A percentile compares a stretch with the other conserved stretches of the same genome.
phyloP scores from a whole-genome alignment of 2,329 filamentous ascomycete species.

The Colletotrichum melonis region DNA sequence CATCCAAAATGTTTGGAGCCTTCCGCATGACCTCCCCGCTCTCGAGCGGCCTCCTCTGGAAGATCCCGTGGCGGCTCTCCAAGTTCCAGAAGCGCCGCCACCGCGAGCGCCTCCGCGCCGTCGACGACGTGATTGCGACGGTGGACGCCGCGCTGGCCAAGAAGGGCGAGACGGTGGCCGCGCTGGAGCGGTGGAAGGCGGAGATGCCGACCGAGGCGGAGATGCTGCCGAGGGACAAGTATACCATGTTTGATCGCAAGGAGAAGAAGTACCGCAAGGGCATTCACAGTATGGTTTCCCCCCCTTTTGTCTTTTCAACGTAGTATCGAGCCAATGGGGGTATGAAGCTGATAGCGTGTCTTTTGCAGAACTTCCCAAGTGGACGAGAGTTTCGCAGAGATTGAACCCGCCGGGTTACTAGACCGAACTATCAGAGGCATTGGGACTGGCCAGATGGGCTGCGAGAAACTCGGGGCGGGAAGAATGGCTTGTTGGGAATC shows the following conservation, averaged over 20 bases:
- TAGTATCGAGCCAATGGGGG: not conserved
- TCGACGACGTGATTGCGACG: constrained; percentile 88
- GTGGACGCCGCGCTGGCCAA: constrained; percentile 82
- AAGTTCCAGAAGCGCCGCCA: constrained; percentile 90
- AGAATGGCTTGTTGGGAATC: not conserved
- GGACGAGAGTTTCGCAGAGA: constrained; percentile 94
- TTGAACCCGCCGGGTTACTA: constrained; percentile 96
- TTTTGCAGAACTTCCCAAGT: constrained; percentile 80
- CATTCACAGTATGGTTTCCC: constrained; percentile 85
- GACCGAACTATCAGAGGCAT: constrained; percentile 30
- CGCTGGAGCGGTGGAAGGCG: constrained; percentile 89
- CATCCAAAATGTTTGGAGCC: constrained; percentile 79
- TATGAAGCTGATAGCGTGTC: constrained; percentile 26
- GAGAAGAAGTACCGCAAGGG: constrained; percentile 96
- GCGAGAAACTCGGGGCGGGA: not conserved
- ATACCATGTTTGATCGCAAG: constrained; percentile 97
- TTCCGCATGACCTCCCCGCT: constrained; percentile 84
- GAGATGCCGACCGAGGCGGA: constrained; percentile 97
- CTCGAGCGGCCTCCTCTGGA: constrained; percentile 89
- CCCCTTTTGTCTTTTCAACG: constrained; percentile 1
- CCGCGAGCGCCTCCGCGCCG: constrained; percentile 81
- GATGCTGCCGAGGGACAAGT: constrained; percentile 97
- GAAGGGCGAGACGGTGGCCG: constrained; percentile 77
- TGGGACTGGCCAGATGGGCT: not conserved
- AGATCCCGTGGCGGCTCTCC: constrained; percentile 96